Conservation (phyloP, 2,329 filamentous ascomycete genomes). For the Ascochyta lentis region DNA sequence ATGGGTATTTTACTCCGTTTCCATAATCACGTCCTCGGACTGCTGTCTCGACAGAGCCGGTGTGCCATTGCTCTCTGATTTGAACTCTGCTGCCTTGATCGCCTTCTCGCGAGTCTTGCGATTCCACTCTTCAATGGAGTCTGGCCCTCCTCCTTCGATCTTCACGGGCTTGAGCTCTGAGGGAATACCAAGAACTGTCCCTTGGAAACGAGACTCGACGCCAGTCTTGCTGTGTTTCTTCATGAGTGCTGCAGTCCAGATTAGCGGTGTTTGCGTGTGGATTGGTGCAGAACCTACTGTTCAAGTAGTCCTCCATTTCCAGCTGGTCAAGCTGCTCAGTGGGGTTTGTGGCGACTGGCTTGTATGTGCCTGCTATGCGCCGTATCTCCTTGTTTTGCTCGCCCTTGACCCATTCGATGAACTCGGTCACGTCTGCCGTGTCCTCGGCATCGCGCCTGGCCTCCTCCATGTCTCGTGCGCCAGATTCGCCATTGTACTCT, state of each 20-base stretch:
- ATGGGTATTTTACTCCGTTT: constrained; percentile 26
- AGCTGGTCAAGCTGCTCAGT: constrained; percentile 56
- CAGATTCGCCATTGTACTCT: constrained; percentile 50
- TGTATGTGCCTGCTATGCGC: constrained; percentile 74
- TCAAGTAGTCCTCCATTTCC: constrained; percentile 57
- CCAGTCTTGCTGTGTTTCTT: constrained; percentile 91
- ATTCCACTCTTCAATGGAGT: constrained; percentile 72
- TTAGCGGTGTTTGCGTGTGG: constrained; percentile 17
- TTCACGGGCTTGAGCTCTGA: constrained; percentile 74
- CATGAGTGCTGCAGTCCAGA: constrained; percentile 68
- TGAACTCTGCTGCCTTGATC: constrained; percentile 31
- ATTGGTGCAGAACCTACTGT: constrained; percentile 37
- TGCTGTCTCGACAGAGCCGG: constrained; percentile 24
- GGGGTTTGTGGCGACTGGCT: constrained; percentile 46
- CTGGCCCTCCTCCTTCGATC: constrained; percentile 77
- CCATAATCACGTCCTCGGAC: constrained; percentile 38
- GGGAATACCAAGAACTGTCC: constrained; percentile 79
- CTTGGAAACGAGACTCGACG: constrained; percentile 84
- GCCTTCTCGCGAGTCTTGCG: constrained; percentile 39
- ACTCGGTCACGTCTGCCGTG: constrained; percentile 75
- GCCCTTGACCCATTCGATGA: constrained; percentile 80
- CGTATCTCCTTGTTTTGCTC: constrained; percentile 79
- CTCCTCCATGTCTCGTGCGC: constrained; percentile 51
- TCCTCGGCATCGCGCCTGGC: constrained; percentile 70
- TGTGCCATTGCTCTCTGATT: constrained; percentile 30